Base-by-base conservation (phyloP, 805 yeast species). In the Hanseniaspora vineae region DNA sequence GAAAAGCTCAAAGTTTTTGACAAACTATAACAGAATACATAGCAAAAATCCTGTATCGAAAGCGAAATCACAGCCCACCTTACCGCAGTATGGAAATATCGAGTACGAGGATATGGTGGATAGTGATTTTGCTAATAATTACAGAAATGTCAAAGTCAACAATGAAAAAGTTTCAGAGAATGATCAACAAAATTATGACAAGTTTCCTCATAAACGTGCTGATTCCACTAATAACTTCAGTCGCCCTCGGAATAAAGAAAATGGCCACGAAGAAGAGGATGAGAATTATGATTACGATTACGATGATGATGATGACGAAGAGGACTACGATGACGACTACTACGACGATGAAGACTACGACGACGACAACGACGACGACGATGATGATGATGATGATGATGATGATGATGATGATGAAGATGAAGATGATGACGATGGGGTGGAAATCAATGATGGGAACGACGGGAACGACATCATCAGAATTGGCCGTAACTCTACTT, bases 401-500 rank as follows among this genome's bases (percentile, higher is more conserved):
- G 50, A 49, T 15, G 51, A 42, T 1, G 48, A 35, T 18, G 42
- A 32, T 19, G 50, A 45, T 20, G 46, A 35, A 14, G 15, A 43
- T 33, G 45, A 35, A 17, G 40, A 44, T 13, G 42, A 14, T 14
- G 50, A 42, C 9, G 35, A 33, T 20, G 50, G 49, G 14, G 46
- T 42, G 56, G 13, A 60, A 68, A 46, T 55, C 60, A 6, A 70
- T 73, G 72, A 75, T 80, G 31, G 67, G 80, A 0, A 77, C 76
- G 49, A 92, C 89, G 97, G 0, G 88, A 95, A 86, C 75, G 75
- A 32, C 97, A 97, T 2, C 84, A 92, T 29, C 6, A 18, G 12
- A 10, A 75, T 92, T 35, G 97, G 96, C 11, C 75, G 97, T 62
- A 92, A 92, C 64, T 90, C 97, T 0, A 81, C 89, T 0, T 92